Conservation (phyloP, 1,284 basidiomycete species). For the Apiotrichum sp. region DNA sequence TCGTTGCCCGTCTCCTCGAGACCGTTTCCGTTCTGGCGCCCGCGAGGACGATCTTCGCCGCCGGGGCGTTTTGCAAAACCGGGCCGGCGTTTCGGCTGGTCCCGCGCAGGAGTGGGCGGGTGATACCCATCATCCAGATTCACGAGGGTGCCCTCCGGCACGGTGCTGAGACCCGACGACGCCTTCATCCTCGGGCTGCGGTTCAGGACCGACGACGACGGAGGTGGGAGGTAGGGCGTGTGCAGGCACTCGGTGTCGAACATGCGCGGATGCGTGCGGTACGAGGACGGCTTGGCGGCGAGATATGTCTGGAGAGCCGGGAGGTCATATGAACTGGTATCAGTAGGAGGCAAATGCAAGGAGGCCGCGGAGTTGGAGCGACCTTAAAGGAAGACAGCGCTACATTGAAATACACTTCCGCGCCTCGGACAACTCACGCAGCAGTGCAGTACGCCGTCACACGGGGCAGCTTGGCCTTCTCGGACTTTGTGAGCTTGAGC, state of each 20-base stretch:
- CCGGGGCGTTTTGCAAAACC: conserved; percentile 42
- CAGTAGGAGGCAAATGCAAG: background rate
- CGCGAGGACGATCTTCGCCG: conserved; percentile 32
- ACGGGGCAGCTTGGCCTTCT: conserved; percentile 85
- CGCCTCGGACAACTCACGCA: conserved; percentile 54
- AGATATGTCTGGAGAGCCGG: conserved; percentile 82
- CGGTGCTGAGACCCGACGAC: background rate
- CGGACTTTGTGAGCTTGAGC: conserved; percentile 80
- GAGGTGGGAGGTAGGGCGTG: conserved; percentile 44
- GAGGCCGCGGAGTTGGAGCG: background rate
- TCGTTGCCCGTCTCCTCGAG: conserved; percentile 13
- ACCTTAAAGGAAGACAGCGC: background rate
- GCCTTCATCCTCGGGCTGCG: conserved; percentile 7
- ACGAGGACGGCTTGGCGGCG: conserved; percentile 68
- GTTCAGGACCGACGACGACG: conserved; percentile 9
- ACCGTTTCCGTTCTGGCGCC: conserved; percentile 48
- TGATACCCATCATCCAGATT: conserved; percentile 27
- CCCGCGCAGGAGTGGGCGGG: background rate
- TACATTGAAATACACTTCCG: too few species aligned
- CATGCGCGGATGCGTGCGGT: conserved; percentile 71
- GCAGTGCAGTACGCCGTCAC: conserved; percentile 95
- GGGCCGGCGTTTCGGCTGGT: conserved; percentile 27
- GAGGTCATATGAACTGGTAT: conserved; percentile 73
- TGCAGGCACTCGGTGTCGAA: conserved; percentile 47
- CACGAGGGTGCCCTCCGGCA: conserved; percentile 42